Conservation (phyloP, 768 basidiomycete species). For the Mycena vitilis region DNA sequence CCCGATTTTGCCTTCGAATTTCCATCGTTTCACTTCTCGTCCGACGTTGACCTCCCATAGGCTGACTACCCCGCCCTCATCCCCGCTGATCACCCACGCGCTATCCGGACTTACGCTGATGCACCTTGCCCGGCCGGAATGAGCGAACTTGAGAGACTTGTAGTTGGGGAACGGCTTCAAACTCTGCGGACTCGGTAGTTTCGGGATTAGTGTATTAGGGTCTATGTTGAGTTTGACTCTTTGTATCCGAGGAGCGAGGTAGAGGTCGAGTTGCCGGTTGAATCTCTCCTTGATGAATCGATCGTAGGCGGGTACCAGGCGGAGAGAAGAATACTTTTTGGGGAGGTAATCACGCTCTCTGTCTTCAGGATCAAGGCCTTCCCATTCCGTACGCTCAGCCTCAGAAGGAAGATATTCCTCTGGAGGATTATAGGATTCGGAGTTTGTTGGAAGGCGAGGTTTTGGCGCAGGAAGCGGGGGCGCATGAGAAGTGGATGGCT, state of each 20-base stretch:
- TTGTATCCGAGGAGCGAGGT: slow-evolving; percentile 94
- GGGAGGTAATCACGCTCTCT: slow-evolving; percentile 91
- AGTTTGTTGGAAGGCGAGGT: slow-evolving; percentile 86
- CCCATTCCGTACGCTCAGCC: slow-evolving; percentile 86
- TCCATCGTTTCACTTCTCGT: slow-evolving; percentile 88
- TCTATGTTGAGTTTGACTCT: slow-evolving; percentile 91
- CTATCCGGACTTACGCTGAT: slow-evolving; percentile 89
- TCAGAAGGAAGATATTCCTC: slow-evolving; percentile 94
- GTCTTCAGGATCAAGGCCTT: slow-evolving; percentile 86
- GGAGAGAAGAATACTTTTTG: slow-evolving; percentile 84
- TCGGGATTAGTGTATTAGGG: slow-evolving; percentile 91
- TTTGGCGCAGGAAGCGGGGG: slow-evolving; percentile 96
- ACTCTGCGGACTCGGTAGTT: slow-evolving; percentile 91
- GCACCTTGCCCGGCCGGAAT: slow-evolving; percentile 78
- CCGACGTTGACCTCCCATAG: slow-evolving; percentile 95
- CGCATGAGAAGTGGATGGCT: slow-evolving; percentile 75
- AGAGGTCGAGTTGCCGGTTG: slow-evolving; percentile 93
- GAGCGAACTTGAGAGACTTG: slow-evolving; percentile 76
- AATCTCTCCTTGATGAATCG: slow-evolving; percentile 95
- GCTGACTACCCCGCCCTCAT: slow-evolving; percentile 86
- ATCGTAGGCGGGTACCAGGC: slow-evolving; percentile 92
- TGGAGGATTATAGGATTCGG: slow-evolving; percentile 99
- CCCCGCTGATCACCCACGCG: slow-evolving; percentile 91
- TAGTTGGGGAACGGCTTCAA: slow-evolving; percentile 95
- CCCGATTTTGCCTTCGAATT: slow-evolving; percentile 81